Base-by-base conservation (phyloP, 1,284 basidiomycete species). In the Fereydounia khargensis region DNA sequence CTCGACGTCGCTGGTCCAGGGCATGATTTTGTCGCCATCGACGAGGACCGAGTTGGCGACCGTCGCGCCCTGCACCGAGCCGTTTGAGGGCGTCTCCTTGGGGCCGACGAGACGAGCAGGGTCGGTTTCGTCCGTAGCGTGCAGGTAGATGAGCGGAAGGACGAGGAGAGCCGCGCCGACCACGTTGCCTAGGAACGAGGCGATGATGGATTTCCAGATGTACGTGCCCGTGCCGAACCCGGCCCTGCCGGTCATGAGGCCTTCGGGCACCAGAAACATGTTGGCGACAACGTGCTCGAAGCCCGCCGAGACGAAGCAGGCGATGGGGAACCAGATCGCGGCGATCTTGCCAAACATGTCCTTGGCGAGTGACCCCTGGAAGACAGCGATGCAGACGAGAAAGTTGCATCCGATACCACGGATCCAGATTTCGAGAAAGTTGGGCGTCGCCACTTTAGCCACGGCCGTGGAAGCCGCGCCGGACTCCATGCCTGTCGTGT, bases 381-480 rank as follows among this genome's bases (percentile, higher is more conserved):
- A 88, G 44, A 88, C 80, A 4, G 86, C 86, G n/a, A 87, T 77
- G 56, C 81, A 85, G 25, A 88, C 87, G 2, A 88, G 79, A 83
- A 85, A 86, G 62, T 88, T 88, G 62, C 86, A 88, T 4, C 82
- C 86, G 55, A 88, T 86, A 0, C 85, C 86, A 17, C 86, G 80
- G 16, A 87, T 74, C 76, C 88, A 85, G 36, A 88, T 85, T 69
- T 88, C 44, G 28, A 45, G 37, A 30, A 67, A 67, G 44, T 60
- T 61, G 48, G 60, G 44, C 3, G 46, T 39, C 5, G 46, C 43
- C 1, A 60, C 58, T 24, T 67, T 67, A 25, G 50, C 44, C 25
- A 61, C 38, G 20, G 61, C 61, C 2, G 34, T 35, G 7, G 16
- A 31, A 3, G 57, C 57, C 6, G 65, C 52, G 20, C 65, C 60